phyloP scores from a whole-genome alignment of 1,139 yeast genomes.

The Williopsis jadinii region DNA sequence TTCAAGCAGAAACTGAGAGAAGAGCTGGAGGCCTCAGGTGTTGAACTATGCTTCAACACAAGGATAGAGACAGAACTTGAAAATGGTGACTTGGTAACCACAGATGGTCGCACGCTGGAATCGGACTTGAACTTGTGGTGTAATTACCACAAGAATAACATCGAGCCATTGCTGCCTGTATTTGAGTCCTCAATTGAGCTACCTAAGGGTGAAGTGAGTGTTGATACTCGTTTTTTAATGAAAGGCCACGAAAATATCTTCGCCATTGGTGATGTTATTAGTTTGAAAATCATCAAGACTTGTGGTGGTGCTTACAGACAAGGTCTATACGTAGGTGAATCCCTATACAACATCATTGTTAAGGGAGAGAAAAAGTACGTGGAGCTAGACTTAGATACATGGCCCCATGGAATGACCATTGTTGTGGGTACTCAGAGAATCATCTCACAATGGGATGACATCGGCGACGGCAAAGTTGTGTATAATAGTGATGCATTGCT shows the following conservation, averaged over 20 bases:
- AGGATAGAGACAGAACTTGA: constrained; percentile 17
- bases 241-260: constrained; percentile 22
- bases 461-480: constrained; percentile 18
- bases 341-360: constrained; percentile 12
- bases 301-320: constrained; percentile 22
- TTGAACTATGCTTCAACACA: constrained; percentile 16
- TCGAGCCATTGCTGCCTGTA: constrained; percentile 21
- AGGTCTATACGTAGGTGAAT: constrained; percentile 16
- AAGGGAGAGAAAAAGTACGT: constrained; percentile 9
- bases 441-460: constrained; percentile 16
- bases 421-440: constrained; percentile 19
- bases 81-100: constrained; percentile 17
- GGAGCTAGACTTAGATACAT: constrained; percentile 10
- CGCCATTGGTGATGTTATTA: constrained; percentile 25
- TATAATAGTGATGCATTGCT: constrained; percentile 9
- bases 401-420: constrained; percentile 20
- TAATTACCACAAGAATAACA: constrained; percentile 36
- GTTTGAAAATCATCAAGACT: constrained; percentile 19
- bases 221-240: constrained; percentile 26
- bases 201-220: constrained; percentile 16
- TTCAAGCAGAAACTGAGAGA: constrained; percentile 31
- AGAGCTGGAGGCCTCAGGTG: constrained; percentile 31
- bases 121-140: constrained; percentile 35
- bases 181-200: constrained; percentile 19
- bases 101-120: constrained; percentile 43